Evolutionary conservation across 208 protist genomes (phyloP), one percentile per base, ranked within the genome.

Genomic region (Crithidia sp.): DNA sequence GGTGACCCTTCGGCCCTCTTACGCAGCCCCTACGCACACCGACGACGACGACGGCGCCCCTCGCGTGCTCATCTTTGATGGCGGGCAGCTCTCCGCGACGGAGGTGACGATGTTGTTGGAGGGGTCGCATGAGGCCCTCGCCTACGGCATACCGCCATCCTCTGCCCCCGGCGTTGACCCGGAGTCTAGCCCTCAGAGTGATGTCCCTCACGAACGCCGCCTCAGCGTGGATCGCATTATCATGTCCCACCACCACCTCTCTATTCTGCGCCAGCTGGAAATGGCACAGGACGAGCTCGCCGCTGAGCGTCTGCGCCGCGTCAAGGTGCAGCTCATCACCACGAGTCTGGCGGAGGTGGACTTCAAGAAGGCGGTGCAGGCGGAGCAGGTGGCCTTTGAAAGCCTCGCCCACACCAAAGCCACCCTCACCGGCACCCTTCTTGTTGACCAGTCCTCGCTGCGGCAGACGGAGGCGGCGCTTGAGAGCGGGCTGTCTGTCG

Each of bases 361-460:
- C 47, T 84, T 82, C 41, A 68, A 82, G 68, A 65, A 56, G 36
- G 39, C 76, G n/a, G 71, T 90, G 39, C 66, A 67, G 44, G 72
- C 77, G 40, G 91, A 96, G 76, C 81, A 76, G 44, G 71, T 88
- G 47, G 83, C 88, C 6, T 94, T 95, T 79, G 75, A 93, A 47
- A 64, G 79, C 50, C 76, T 94, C 4, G 89, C 87, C 13, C 81
- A 94, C 73, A 80, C 83, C 5, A 96, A 95, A 56, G 87, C 90
- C 7, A 89, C 82, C 58, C 79, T 96, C 55, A 86, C 85, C 14
- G 87, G 81, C 17, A 83, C 79, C 17, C 77, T 96, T n/a, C 73
- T 96, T 12, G 81, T 84, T 4, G 86, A 90, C 60, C 79, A 81
- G 43, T 55, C 71, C 19, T 71, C 82, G 17, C 47, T 92, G 52